Evolutionary conservation across 2,329 filamentous ascomycete species (phyloP), one percentile per base, ranked within the genome.

Genomic region (Aschersonia sp.): DNA sequence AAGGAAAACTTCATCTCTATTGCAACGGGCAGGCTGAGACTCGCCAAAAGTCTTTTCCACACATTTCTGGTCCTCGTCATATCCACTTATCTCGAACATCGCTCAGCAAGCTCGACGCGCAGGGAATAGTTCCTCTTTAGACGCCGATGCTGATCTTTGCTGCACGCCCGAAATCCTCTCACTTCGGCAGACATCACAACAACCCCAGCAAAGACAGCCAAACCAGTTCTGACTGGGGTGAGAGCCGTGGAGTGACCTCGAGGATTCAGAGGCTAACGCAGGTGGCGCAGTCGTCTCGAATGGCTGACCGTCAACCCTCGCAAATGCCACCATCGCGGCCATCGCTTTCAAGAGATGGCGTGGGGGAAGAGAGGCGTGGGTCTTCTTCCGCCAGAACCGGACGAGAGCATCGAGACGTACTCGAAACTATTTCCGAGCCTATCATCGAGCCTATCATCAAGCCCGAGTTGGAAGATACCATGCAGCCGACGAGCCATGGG

Each of bases 301-400:
- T 53, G 35, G 47, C 58, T 35, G 56, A 59, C 46, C 67, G 63
- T 50, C 60, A 67, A 46, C 67, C 65, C 51, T 68, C 64, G 14
- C 68, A 70, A 43, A 55, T 72, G 48, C 73, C 70, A 49, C 69
- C 70, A 31, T 60, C 59, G 47, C 63, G 68, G 6, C 49, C 56
- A 6, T 41, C 42, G 50, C 45, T 47, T 10, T 49, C 44, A 31
- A 44, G 42, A 40, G 40, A n/a, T 31, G 30, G 10, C 44, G 12
- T 6, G 22, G 22, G 22, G 4, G 22, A 22, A 22, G 22, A 22
- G 22, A 22, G 22, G 22, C 22, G 22, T 22, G 22, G 22, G 22
- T 22, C 22, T 22, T 22, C 22, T 22, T 22, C 22, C 12, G 30
- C 11, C 35, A 41, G 11, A 47, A 29, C 22, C 22, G 22, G 22